Base-by-base conservation (phyloP, 139 green algal species). In the Trebouxia sp. region DNA sequence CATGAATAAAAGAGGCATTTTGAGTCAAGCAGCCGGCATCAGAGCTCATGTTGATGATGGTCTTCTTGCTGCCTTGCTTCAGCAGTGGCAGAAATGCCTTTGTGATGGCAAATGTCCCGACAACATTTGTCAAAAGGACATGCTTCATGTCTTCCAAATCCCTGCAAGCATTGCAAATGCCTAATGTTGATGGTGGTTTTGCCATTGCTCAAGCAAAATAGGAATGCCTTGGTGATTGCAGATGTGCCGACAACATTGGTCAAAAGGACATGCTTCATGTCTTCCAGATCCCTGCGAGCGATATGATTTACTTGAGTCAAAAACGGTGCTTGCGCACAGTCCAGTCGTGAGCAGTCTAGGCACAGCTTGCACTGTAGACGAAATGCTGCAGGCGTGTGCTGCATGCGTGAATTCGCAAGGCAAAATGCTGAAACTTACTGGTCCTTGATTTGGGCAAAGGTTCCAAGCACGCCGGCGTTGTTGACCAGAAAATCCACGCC, bases 51-150 rank as follows among this genome's bases (percentile, higher is more conserved):
- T 79, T 65, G 26, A 79, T 32, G 20, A 79, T 65, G 6, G 32
- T 35, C 42, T 66, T 79, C 12, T 79, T 65, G 14, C 26, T 62
- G 10, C 72, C 72, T 24, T 65, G 35, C 43, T 42, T 79, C 6
- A 79, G 41, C 41, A 79, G 28, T 1, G 72, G 72, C 72, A 79
- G 11, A 9, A 79, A 65, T 65, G 72, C 43, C 65, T 79, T 58
- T 7, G n/a, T 62, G 0, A 79, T 45, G 24, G 51, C 20, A 39
- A 79, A 79, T 9, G 72, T 53, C 11, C 72, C 72, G 12, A 79
- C 28, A 24, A 58, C 51, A 8, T 79, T 79, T 3, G n/a, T 62
- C 32, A 62, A 15, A 11, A 79, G 14, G 4, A 79, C 43, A 32
- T 79, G n/a, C 45, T 43, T 58, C n/a, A 79, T 26, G 7, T 79